phyloP scores from a whole-genome alignment of 1,284 basidiomycete species.

The Thelephora terrestris region DNA sequence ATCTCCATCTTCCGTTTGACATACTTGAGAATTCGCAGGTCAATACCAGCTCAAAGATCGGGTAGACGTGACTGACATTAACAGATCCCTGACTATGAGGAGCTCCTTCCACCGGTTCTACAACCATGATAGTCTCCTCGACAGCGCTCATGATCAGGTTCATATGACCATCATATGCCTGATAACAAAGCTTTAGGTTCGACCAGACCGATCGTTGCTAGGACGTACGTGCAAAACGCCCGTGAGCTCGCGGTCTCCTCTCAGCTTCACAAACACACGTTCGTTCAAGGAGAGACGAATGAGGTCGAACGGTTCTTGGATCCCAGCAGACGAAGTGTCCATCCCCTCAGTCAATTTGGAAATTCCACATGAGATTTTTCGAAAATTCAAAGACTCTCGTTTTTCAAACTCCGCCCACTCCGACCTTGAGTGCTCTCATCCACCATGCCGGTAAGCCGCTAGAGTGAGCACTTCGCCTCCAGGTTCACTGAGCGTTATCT shows the following conservation, averaged over 20 bases:
- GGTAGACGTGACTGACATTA: slow-evolving; percentile 36
- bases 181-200: slow-evolving; percentile 10
- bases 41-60: slow-evolving; percentile 1
- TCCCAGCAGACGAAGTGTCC: slow-evolving; percentile 66
- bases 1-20: slow-evolving; percentile 95
- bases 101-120: slow-evolving; percentile 58
- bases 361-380: not conserved
- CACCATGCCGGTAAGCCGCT: slow-evolving; percentile 36
- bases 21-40: slow-evolving; percentile 40
- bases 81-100: slow-evolving; percentile 43
- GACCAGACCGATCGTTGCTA: slow-evolving; percentile 1
- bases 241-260: slow-evolving; percentile 89
- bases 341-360: slow-evolving; percentile 25
- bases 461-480: too few relatives aligned
- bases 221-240: slow-evolving; percentile 84
- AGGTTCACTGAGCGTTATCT: not conserved
- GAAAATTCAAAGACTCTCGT: slow-evolving; percentile 14
- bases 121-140: slow-evolving; percentile 92
- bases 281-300: slow-evolving; percentile 94
- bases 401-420: slow-evolving; percentile 19
- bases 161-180: slow-evolving; percentile 99
- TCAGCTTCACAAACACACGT: slow-evolving; percentile 91
- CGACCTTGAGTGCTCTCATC: not conserved
- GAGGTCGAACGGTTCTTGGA: slow-evolving; percentile 97
- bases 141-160: slow-evolving; percentile 97